Evolutionary conservation across 768 basidiomycete genomes (phyloP), one percentile per base, ranked within the genome.

Genomic region (Pulveroboletus sp.): DNA sequence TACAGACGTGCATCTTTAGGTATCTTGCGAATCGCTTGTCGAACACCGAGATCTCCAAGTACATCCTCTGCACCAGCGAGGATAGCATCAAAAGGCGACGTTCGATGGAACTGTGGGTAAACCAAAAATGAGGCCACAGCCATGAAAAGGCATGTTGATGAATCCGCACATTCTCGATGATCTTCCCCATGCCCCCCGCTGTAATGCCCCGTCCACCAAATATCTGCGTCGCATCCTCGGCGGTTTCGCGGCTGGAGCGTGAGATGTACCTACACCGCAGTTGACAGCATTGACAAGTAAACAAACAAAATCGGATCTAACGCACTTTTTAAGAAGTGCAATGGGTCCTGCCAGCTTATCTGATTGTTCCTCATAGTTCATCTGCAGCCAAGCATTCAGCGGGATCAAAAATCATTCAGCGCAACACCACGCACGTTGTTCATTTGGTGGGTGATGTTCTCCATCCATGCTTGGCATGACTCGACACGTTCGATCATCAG

Each of bases 201-300:
- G 94, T 97, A 56, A 97, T 74, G 21, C 85, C 90, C 17, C 94
- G 80, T 16, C 94, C 94, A 44, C 93, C 94, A 49, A 94, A 95
- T 31, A 95, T 79, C 67, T 89, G 85, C 1, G 85, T 82, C 6
- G 90, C 85, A 51, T 92, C 90, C 74, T 75, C 67, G 10, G 79
- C 76, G 7, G 76, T 77, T 55, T 75, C 74, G 25, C 72, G 69
- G 21, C 70, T 67, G 24, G 80, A 75, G 33, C 77, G 73, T 11
- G 87, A 83, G 25, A 88, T 79, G 58, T 80, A 87, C 63, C 87
- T 89, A 54, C 16, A 46, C 12, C 38, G 16, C 34, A 29, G 43
- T 27, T 29, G 25, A n/a, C 34, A 36, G 19, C 9, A 33, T 55
- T 14, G 55, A 45, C 53, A 51, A 5, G 17, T 17, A 13, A 37